phyloP scores from a whole-genome alignment of 1,284 basidiomycete species.

The Apiotrichum brassicae region DNA sequence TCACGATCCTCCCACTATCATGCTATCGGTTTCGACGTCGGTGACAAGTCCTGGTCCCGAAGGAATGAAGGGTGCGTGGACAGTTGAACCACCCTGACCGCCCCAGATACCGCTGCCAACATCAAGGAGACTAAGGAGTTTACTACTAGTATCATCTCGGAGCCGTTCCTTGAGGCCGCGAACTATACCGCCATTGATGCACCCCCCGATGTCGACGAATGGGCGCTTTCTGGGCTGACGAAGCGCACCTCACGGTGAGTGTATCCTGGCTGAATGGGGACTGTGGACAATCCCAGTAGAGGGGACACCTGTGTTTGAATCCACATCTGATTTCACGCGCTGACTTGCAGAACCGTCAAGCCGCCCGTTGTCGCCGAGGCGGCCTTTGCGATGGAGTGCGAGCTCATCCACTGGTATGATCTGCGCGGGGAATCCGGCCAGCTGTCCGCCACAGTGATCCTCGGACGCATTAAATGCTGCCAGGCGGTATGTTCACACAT shows the following conservation, averaged over 20 bases:
- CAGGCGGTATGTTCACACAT: conserved; percentile 49
- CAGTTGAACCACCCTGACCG: not conserved
- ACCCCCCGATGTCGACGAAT: conserved; percentile 62
- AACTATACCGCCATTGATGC: conserved; percentile 64
- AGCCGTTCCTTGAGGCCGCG: conserved; percentile 64
- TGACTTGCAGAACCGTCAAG: conserved; percentile 51
- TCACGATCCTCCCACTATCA: conserved; percentile 61
- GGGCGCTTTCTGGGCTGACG: conserved; percentile 66
- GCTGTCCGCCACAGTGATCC: conserved; percentile 54
- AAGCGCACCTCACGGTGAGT: conserved; percentile 53
- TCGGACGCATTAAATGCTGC: conserved; percentile 60
- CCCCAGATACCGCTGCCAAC: conserved; percentile 59
- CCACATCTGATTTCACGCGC: no score
- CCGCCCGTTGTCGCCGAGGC: conserved; percentile 65
- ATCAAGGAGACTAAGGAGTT: conserved; percentile 64
- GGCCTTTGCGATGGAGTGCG: conserved; percentile 66
- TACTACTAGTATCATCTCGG: conserved; percentile 68
- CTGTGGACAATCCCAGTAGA: not conserved
- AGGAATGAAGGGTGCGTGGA: not conserved
- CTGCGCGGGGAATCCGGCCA: conserved; percentile 49
- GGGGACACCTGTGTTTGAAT: no score
- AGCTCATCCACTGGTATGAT: conserved; percentile 57
- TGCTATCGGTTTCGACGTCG: conserved; percentile 52
- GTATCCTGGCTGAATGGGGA: not conserved
- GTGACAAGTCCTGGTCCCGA: not conserved